phyloP scores from a whole-genome alignment of 352 stramenopile species.

The Aphanomyces invadans region DNA sequence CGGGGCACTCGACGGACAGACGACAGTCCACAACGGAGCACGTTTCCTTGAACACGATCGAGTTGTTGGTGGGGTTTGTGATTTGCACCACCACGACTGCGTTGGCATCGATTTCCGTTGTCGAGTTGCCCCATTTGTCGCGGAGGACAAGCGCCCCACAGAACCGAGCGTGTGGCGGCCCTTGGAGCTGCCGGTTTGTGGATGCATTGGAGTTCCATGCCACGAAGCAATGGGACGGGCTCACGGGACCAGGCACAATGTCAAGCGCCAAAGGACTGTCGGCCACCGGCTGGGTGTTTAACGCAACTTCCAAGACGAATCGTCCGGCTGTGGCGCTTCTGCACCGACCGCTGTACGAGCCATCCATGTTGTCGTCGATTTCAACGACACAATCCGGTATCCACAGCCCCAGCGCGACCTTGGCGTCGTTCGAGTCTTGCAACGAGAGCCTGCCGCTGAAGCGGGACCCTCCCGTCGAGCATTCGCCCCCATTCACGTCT shows the following conservation, averaged over 20 bases:
- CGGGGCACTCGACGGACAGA: not conserved
- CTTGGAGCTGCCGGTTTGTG: too few species aligned
- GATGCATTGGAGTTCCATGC: not conserved
- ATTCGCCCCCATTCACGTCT: not conserved
- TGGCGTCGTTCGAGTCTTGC: not conserved
- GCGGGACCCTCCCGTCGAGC: not conserved
- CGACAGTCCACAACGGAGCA: not conserved
- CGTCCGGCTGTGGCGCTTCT: not conserved
- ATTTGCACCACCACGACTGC: not conserved
- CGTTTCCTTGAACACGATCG: not conserved
- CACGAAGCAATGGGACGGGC: not conserved
- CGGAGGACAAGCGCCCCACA: too few species aligned
- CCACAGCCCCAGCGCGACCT: not conserved
- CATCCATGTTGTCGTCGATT: slow-evolving; percentile 16
- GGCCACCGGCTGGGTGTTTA: not conserved
- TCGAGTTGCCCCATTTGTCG: not conserved
- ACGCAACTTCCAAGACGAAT: not conserved
- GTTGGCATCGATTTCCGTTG: too few species aligned
- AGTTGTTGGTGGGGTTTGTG: not conserved
- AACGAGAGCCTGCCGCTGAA: not conserved
- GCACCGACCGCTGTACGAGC: slow-evolving; percentile 2
- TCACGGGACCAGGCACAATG: not conserved
- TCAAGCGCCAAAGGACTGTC: not conserved
- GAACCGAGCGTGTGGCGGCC: too few species aligned
- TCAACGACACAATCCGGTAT: not conserved